Percentiles rank a stretch among this genome's conserved stretches.
Conservation (phyloP, 2,329 filamentous ascomycete genomes). For the Diaporthe destruens region DNA sequence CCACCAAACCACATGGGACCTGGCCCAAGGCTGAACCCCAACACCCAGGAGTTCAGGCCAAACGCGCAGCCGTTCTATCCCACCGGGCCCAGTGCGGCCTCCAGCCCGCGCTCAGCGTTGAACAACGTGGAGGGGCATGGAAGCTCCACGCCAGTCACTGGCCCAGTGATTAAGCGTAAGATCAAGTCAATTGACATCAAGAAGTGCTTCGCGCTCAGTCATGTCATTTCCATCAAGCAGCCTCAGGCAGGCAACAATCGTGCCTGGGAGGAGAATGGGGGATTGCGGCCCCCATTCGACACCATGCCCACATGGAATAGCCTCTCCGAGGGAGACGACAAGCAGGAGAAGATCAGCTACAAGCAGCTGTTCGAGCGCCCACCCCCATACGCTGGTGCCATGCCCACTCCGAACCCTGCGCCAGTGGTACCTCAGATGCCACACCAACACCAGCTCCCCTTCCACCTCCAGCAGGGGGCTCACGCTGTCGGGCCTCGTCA, state of each 20-base stretch:
- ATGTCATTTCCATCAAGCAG: constrained; percentile 67
- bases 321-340: constrained; percentile 77
- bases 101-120: constrained; percentile 76
- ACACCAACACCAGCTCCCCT: constrained; percentile 86
- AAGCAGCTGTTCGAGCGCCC: constrained; percentile 82
- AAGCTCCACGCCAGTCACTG: constrained; percentile 53
- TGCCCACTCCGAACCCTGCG: constrained; percentile 76
- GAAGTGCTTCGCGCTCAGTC: constrained; percentile 70
- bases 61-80: constrained; percentile 86
- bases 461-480: constrained; percentile 82
- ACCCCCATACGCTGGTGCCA: constrained; percentile 66
- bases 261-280: constrained; percentile 81
- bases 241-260: constrained; percentile 56
- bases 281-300: constrained; percentile 86
- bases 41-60: constrained; percentile 83
- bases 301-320: constrained; percentile 89
- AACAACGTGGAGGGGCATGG: constrained; percentile 59
- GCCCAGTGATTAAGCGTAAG: constrained; percentile 76
- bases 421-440: constrained; percentile 80
- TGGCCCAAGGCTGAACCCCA: constrained; percentile 71
- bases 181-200: constrained; percentile 78
- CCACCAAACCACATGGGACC: constrained; percentile 60
- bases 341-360: constrained; percentile 76
- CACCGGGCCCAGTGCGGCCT: constrained; percentile 73
- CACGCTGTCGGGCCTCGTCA: constrained; percentile 76